Evolutionary conservation across 306 rosid genomes (phyloP).

Genomic region (Citrullus colocynthis): DNA sequence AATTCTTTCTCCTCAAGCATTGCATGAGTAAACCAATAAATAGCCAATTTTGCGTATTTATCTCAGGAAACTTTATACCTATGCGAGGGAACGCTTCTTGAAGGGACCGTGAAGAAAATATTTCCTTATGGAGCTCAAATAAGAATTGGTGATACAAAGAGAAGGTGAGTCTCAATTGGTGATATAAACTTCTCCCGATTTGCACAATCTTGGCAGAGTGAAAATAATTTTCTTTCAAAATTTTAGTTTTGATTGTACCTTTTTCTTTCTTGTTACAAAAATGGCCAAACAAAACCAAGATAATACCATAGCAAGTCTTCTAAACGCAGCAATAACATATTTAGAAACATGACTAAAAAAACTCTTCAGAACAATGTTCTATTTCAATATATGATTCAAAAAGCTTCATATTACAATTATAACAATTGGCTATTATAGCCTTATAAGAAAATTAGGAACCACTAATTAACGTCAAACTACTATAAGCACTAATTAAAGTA

Average conservation of each 20-base stretch:
- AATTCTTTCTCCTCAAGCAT: neutral
- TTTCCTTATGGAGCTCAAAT: slow-evolving; percentile 84
- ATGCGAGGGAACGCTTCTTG: slow-evolving; percentile 71
- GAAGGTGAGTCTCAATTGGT: slow-evolving; percentile 36
- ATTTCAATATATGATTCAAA: too few relatives aligned
- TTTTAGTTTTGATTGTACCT: neutral
- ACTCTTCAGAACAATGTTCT: too few relatives aligned
- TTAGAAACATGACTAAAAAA: too few relatives aligned
- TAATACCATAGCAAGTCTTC: neutral
- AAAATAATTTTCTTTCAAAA: neutral
- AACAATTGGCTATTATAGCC: too few relatives aligned
- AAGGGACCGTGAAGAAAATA: slow-evolving; percentile 69
- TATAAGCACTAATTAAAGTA: too few relatives aligned
- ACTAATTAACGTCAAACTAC: too few relatives aligned
- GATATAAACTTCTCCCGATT: neutral
- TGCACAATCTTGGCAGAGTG: neutral
- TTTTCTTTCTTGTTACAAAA: neutral
- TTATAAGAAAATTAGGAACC: too few relatives aligned
- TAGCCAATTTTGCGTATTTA: neutral
- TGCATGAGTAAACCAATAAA: neutral
- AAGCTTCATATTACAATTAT: too few relatives aligned
- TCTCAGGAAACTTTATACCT: slow-evolving; percentile 57
- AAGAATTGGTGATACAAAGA: slow-evolving; percentile 50
- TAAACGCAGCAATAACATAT: too few relatives aligned
- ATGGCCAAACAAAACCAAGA: neutral